Conservation (phyloP, 1,284 basidiomycete genomes). For the Sphagnurus paluster region DNA sequence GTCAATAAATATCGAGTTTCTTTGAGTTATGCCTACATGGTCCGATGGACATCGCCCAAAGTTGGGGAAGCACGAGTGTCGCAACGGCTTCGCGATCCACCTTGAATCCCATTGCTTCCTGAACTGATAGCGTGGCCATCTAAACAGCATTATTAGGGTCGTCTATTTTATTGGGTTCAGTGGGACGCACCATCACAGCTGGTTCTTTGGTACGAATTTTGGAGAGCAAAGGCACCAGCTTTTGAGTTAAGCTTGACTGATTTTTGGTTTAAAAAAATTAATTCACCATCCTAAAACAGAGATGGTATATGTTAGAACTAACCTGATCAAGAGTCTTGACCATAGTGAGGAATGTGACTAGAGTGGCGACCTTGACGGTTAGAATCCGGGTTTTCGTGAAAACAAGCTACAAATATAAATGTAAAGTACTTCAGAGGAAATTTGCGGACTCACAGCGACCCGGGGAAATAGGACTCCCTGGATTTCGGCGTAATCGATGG, state of each 20-base stretch:
- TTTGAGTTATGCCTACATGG: constrained; percentile 68
- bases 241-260: constrained; percentile 83
- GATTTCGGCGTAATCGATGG: constrained; percentile 91
- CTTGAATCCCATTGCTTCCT: constrained; percentile 96
- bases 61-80: constrained; percentile 88
- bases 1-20: neutral
- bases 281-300: too few relatives aligned
- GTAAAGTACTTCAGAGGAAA: neutral
- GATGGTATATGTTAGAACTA: too few relatives aligned
- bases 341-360: constrained; percentile 89
- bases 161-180: neutral
- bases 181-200: constrained; percentile 72
- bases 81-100: constrained; percentile 95
- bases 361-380: constrained; percentile 86
- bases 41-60: constrained; percentile 98
- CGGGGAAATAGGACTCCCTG: constrained; percentile 85
- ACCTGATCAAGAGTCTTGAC: constrained; percentile 94
- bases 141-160: constrained; percentile 26
- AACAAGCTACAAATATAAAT: constrained; percentile 57
- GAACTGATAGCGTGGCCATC: constrained; percentile 92
- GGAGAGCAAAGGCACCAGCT: constrained; percentile 89
- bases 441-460: constrained; percentile 66
- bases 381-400: constrained; percentile 89
- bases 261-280: neutral
- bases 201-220: constrained; percentile 97